A percentile compares a stretch with the other conserved stretches of the same genome.
phyloP scores from a whole-genome alignment of 2,329 filamentous ascomycete genomes.

The Alternaria infectoria region DNA sequence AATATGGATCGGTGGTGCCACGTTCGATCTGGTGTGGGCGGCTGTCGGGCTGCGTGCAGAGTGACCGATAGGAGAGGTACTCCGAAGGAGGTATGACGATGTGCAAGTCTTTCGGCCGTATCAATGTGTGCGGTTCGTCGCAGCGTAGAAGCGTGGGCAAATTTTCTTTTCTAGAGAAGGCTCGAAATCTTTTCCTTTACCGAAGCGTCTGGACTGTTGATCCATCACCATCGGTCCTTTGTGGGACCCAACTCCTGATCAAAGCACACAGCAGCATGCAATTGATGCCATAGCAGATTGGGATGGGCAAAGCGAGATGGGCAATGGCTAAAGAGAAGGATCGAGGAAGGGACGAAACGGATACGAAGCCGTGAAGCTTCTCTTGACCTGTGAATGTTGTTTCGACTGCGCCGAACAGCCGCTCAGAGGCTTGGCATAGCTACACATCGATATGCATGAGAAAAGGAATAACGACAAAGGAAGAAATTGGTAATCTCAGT shows the following conservation, averaged over 20 bases:
- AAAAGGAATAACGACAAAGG: background rate
- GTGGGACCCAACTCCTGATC: background rate
- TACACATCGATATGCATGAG: background rate
- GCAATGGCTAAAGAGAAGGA: background rate
- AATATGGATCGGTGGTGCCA: background rate
- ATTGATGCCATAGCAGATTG: background rate
- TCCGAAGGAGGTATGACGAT: background rate
- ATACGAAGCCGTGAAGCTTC: background rate
- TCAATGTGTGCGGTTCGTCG: background rate
- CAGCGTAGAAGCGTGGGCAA: background rate
- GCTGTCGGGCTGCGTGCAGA: background rate
- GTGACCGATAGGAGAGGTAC: background rate
- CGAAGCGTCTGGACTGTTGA: background rate
- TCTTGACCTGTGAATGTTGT: slow-evolving; percentile 1
- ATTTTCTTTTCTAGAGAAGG: background rate
- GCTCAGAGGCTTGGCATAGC: slow-evolving; percentile 9
- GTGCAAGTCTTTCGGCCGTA: background rate
- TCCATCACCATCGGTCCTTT: background rate
- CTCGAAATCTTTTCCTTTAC: background rate
- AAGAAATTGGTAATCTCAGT: background rate
- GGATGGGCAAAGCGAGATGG: background rate
- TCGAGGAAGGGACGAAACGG: background rate
- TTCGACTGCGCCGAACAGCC: slow-evolving; percentile 20
- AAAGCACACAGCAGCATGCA: background rate
- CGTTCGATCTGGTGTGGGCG: background rate